These are phyloP conservation scores for Nasturtium officinale DNA, from an alignment of 345 rosid species.

Conservation along the genomic window DNA sequence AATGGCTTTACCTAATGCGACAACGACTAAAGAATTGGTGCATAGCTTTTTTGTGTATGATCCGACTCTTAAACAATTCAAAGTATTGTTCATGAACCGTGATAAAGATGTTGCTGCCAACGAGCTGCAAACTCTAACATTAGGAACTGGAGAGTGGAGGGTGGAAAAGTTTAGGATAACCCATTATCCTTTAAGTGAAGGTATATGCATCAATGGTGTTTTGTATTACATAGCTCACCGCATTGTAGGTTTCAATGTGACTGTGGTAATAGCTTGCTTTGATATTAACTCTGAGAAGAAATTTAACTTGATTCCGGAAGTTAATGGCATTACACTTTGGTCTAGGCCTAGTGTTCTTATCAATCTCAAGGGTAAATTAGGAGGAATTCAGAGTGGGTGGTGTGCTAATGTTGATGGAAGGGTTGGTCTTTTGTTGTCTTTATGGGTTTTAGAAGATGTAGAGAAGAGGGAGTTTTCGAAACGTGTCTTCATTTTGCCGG, in stretches of 20 bases:
- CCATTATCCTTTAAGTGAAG: not conserved
- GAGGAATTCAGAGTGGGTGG: conserved; percentile 4
- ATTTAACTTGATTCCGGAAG: not conserved
- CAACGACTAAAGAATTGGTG: not conserved
- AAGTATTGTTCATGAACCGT: not conserved
- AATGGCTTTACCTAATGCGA: not conserved
- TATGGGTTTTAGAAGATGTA: not conserved
- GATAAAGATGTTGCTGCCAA: not conserved
- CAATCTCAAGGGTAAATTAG: not conserved
- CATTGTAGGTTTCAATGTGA: not conserved
- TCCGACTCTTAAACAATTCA: not conserved
- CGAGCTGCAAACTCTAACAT: not conserved
- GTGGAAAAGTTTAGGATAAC: not conserved
- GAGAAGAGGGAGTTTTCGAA: not conserved
- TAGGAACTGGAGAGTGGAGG: not conserved
- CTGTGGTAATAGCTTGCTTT: not conserved
- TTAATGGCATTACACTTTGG: not conserved
- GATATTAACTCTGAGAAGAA: not conserved
- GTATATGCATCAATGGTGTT: not conserved
- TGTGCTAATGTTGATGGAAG: not conserved
- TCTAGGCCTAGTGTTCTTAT: not conserved
- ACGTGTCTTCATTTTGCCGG: not conserved
- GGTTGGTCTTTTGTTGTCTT: not conserved
- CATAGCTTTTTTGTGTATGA: not conserved
- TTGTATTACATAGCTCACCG: not conserved